Evolutionary conservation across 257 asterid species (phyloP), one percentile per base, ranked within the genome.

Genomic region (Nicotiana paniculata): DNA sequence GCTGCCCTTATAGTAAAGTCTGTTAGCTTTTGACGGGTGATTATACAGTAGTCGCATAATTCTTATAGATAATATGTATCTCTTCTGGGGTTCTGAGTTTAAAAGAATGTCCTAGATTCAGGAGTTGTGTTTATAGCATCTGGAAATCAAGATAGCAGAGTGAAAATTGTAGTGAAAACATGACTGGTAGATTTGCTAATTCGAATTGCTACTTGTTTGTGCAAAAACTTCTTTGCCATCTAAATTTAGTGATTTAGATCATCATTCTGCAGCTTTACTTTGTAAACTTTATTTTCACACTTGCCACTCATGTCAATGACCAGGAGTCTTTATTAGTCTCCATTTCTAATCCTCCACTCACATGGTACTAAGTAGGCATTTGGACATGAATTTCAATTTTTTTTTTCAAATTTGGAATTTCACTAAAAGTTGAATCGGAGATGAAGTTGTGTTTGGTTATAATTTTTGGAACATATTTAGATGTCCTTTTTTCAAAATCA

Each of bases 231-330:
- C 6, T 43, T 43, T 46, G 21, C 21, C 37, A 39, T 30, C 46
- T 28, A 10, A 21, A 64, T 10, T 26, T 63, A 10, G 10, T 11
- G 57, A 9, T 53, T 53, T 53, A 63, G 39, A 63, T 63, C 9
- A 4, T 26, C 11, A 26, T 18, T 30, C 30, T n/a, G 11, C 43
- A 65, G 35, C 21, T 24, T n/a, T 70, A 70, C 18, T 24, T 0
- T 39, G 77, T 70, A 70, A 70, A 6, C 35, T n/a, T 70, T 70
- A n/a, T 39, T 39, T 69, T 70, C 77, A n/a, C 77, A 39, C 77
- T 43, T 21, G 3, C 58, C 6, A 5, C 24, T 43, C 59, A n/a
- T 70, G 18, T n/a, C 35, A 21, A 70, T 43, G 5, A 9, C 30
- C n/a, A 18, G n/a, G 21, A 16, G 30, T 1, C 30, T 28, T 37